Percentiles rank a stretch among this genome's conserved stretches.
Conservation (phyloP, 441 rosid species). For the Brassica hybrid region DNA sequence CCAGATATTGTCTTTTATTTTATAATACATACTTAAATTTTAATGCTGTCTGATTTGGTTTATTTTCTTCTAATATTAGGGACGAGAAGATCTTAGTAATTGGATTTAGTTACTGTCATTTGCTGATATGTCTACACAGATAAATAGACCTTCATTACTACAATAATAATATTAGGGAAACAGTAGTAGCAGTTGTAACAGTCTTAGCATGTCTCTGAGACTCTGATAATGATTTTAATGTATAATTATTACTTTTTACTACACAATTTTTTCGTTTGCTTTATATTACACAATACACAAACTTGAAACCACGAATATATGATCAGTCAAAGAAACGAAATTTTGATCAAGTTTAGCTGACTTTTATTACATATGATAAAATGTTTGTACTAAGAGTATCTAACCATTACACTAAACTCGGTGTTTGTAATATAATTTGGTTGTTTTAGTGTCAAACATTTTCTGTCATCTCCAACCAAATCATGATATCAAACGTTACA, state of each 20-base stretch:
- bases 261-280: too few species aligned
- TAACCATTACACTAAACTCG: too few species aligned
- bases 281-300: too few species aligned
- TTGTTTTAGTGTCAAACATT: too few species aligned
- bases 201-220: slow-evolving; percentile 32
- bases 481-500: too few species aligned
- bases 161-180: slow-evolving; percentile 31
- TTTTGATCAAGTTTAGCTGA: neutral
- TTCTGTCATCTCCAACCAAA: too few species aligned
- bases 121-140: slow-evolving; percentile 39
- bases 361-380: neutral
- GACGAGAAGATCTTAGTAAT: slow-evolving; percentile 17
- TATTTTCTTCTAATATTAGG: neutral
- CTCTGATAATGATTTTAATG: slow-evolving; percentile 26
- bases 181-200: slow-evolving; percentile 36
- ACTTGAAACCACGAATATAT: neutral
- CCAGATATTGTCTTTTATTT: neutral
- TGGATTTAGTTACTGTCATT: slow-evolving; percentile 30
- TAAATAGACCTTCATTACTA: slow-evolving; percentile 27
- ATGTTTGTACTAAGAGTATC: neutral
- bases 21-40: too few species aligned
- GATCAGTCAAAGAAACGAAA: neutral
- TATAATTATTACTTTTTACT: slow-evolving; percentile 2
- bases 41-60: neutral
- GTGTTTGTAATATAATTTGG: too few species aligned